Conservation (phyloP, 805 yeast species). For the Saturnispora besseyi region DNA sequence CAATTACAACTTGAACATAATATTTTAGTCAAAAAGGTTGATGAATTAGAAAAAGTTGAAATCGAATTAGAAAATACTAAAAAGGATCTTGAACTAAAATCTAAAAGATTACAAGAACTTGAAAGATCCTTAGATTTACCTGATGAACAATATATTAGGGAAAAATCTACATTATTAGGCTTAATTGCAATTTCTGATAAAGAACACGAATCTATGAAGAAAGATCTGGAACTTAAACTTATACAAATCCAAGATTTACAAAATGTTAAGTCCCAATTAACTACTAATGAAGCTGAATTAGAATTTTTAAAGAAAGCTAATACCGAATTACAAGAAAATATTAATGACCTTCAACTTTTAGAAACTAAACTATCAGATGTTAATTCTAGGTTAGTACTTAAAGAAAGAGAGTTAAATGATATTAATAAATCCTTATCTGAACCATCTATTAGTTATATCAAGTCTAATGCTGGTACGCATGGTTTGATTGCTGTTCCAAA, state of each 20-base stretch:
- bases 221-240: not conserved
- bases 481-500: conserved; percentile 14
- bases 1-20: not conserved
- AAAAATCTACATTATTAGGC: conserved; percentile 15
- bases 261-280: not conserved
- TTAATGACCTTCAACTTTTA: not conserved
- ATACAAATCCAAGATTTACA: conserved; percentile 7
- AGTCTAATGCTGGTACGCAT: conserved; percentile 12
- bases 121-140: conserved; percentile 10
- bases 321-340: not conserved
- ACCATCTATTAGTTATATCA: conserved; percentile 17
- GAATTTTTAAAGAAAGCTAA: not conserved
- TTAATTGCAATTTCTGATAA: conserved; percentile 14
- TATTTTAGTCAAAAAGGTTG: conserved; percentile 3
- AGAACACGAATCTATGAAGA: conserved; percentile 13
- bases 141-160: conserved; percentile 18
- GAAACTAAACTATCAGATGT: not conserved
- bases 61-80: not conserved
- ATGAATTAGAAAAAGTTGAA: not conserved
- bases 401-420: conserved; percentile 7
- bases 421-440: conserved; percentile 4
- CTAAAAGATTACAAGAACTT: conserved; percentile 4
- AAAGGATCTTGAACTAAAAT: not conserved
- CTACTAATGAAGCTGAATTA: not conserved
- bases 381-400: not conserved